These are phyloP conservation scores for Trapa bicornis DNA, from an alignment of 345 rosid species.

Conservation along the genomic window DNA sequence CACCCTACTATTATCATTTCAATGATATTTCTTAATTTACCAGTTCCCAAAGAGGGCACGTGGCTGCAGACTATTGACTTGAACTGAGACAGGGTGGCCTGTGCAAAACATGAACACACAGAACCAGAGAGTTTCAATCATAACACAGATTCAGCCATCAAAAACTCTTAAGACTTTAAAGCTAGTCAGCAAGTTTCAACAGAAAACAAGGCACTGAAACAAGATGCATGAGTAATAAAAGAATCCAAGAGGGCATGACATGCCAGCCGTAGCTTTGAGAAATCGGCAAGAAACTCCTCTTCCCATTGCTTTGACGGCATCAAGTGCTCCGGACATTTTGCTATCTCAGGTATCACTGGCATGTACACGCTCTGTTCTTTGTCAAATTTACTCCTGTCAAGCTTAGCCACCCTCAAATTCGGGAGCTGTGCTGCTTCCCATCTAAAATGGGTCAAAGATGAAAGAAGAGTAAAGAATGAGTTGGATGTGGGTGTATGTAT, in stretches of 20 bases:
- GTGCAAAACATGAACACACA: too few relatives aligned
- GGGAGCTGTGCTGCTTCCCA: constrained; percentile 92
- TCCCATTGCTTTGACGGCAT: constrained; percentile 72
- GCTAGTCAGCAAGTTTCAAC: not conserved
- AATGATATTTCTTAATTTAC: too few relatives aligned
- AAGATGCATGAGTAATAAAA: too few relatives aligned
- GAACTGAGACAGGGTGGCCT: too few relatives aligned
- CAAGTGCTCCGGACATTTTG: constrained; percentile 49
- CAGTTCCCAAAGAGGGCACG: too few relatives aligned
- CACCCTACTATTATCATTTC: too few relatives aligned
- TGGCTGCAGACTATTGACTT: not conserved
- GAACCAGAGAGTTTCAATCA: not conserved
- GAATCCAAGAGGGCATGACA: not conserved
- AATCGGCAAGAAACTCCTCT: constrained; percentile 69
- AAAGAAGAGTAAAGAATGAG: not conserved
- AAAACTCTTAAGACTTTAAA: not conserved
- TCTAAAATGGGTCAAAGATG: constrained; percentile 19
- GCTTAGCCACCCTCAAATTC: constrained; percentile 57
- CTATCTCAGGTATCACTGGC: constrained; percentile 85
- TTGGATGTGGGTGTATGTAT: not conserved
- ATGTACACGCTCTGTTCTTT: constrained; percentile 70
- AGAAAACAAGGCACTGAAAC: not conserved
- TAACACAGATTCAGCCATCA: not conserved
- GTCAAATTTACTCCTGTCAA: constrained; percentile 24
- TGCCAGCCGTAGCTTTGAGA: constrained; percentile 62